Percentiles rank a stretch among this genome's conserved stretches.
phyloP scores from a whole-genome alignment of 116 monocot genomes.

The Papilionanthe hybrid region DNA sequence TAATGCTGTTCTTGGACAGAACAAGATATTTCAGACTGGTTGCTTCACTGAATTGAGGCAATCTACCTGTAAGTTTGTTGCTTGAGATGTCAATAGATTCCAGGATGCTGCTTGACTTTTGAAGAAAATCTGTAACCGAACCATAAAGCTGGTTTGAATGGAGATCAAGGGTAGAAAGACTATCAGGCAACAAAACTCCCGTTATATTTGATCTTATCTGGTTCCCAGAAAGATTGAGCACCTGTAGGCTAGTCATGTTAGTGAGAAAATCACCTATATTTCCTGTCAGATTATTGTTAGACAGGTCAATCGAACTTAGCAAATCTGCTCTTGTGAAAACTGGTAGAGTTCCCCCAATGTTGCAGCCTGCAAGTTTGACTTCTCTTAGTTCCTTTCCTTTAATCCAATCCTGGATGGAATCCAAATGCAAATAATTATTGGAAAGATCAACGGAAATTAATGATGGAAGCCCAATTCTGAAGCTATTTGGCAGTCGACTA shows the following conservation, averaged over 20 bases:
- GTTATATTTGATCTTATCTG: conserved; percentile 24
- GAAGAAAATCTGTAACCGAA: conserved; percentile 12
- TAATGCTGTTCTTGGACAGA: conserved; percentile 50
- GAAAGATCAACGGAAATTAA: conserved; percentile 62
- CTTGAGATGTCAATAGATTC: conserved; percentile 42
- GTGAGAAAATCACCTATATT: conserved; percentile 22
- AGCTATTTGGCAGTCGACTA: conserved; percentile 28
- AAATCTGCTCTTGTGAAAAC: conserved; percentile 18
- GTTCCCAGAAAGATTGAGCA: conserved; percentile 38
- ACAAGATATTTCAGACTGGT: conserved; percentile 33
- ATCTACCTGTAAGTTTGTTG: conserved; percentile 52
- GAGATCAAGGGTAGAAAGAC: conserved; percentile 34
- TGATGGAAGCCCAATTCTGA: conserved; percentile 40
- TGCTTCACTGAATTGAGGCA: conserved; percentile 43
- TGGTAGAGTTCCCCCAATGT: conserved; percentile 28
- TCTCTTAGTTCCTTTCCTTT: conserved; percentile 33
- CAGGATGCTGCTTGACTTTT: conserved; percentile 12
- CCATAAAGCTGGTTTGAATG: conserved; percentile 37
- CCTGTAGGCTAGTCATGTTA: conserved; percentile 29
- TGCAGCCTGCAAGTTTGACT: conserved; percentile 56
- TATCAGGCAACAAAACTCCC: conserved; percentile 19
- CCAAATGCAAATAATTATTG: conserved; percentile 51
- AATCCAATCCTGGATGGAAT: conserved; percentile 49
- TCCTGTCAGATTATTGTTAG: conserved; percentile 51
- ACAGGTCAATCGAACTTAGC: conserved; percentile 49